phyloP scores from a whole-genome alignment of 2,329 filamentous ascomycete species.

The Colletotrichum phormii region DNA sequence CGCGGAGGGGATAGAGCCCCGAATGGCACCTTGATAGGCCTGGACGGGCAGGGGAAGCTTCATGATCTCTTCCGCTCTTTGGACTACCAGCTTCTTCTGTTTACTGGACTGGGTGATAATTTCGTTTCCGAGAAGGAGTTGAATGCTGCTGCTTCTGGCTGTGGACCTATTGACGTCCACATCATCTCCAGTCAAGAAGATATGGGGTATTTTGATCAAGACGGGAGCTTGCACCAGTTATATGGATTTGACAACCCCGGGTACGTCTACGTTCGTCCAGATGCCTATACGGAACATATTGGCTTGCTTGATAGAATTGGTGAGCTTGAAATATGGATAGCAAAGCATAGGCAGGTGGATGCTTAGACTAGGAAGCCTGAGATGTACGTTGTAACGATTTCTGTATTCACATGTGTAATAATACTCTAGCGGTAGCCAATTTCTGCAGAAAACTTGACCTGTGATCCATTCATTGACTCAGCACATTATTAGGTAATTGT shows the following conservation, averaged over 20 bases:
- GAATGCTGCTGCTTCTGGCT: conserved; percentile 39
- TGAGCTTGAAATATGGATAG: neutral
- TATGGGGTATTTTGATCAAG: conserved; percentile 36
- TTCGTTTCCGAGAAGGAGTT: neutral
- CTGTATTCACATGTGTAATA: neutral
- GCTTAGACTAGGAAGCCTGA: neutral
- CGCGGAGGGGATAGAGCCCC: conserved; percentile 60
- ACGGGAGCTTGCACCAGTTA: conserved; percentile 42
- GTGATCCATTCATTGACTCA: too few relatives aligned
- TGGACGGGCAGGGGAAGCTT: conserved; percentile 16
- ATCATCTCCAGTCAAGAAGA: neutral
- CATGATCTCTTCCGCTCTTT: neutral
- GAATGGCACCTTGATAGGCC: conserved; percentile 46
- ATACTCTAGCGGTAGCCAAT: accelerated
- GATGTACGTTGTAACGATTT: neutral
- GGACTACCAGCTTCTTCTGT: neutral
- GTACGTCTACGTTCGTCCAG: neutral
- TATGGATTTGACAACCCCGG: conserved; percentile 42
- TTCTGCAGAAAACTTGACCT: neutral
- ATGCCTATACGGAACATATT: neutral
- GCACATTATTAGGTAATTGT: too few relatives aligned
- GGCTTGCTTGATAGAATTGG: neutral
- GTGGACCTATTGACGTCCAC: conserved; percentile 36
- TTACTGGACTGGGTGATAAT: neutral
- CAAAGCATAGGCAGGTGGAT: neutral